A percentile compares a stretch with the other conserved stretches of the same genome.
Evolutionary conservation across 495 filamentous ascomycete genomes (phyloP).

Genomic region (Xylaria grammica): DNA sequence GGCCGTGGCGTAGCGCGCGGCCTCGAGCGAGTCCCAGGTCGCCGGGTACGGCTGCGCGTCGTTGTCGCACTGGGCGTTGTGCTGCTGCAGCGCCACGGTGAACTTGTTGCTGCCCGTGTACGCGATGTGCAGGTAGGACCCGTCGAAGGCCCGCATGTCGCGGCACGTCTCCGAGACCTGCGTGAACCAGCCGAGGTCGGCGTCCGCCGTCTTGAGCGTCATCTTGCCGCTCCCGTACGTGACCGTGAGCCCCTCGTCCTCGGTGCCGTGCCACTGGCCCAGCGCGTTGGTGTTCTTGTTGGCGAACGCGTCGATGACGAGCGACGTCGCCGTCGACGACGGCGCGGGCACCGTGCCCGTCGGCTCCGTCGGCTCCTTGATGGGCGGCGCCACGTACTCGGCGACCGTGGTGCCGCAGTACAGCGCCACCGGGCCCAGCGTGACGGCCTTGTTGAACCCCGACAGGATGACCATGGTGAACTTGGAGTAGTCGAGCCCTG

Average conservation of each 20-base stretch:
- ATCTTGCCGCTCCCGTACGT: constrained; percentile 57
- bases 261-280: constrained; percentile 71
- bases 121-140: constrained; percentile 70
- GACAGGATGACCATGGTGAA: constrained; percentile 58
- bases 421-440: constrained; percentile 62
- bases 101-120: constrained; percentile 72
- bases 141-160: constrained; percentile 63
- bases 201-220: constrained; percentile 66
- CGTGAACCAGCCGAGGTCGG: constrained; percentile 72
- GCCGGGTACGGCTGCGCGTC: constrained; percentile 68
- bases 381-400: constrained; percentile 56
- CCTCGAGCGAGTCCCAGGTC: constrained; percentile 76
- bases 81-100: constrained; percentile 72
- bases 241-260: constrained; percentile 62
- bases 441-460: constrained; percentile 50
- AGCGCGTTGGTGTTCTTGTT: constrained; percentile 63
- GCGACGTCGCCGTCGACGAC: constrained; percentile 48
- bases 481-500: constrained; percentile 57
- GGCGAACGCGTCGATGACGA: constrained; percentile 73
- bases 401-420: constrained; percentile 60
- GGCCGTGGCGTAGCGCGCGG: constrained; percentile 64
- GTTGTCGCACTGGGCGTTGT: constrained; percentile 68
- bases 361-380: constrained; percentile 43
- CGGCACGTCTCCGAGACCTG: constrained; percentile 65
- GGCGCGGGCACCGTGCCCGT: constrained; percentile 56